phyloP scores from a whole-genome alignment of 2,329 filamentous ascomycete species.

The Sporothrix protearum region DNA sequence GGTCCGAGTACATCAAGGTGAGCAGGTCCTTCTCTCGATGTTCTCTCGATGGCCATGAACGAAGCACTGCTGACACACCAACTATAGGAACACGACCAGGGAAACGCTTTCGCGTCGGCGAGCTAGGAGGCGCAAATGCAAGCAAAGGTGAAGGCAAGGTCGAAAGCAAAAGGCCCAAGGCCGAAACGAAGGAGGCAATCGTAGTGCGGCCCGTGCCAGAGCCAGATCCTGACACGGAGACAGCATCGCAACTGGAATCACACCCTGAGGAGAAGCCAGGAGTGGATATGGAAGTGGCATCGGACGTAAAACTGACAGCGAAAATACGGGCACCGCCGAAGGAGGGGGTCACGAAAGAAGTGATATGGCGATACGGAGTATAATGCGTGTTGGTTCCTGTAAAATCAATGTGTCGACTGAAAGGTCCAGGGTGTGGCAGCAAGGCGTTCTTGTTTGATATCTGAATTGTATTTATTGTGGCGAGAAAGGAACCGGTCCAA shows the following conservation, averaged over 20 bases:
- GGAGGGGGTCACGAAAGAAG: not conserved
- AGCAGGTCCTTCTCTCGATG: constrained; percentile 29
- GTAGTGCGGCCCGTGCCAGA: not conserved
- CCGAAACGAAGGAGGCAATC: not conserved
- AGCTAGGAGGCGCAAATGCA: not conserved
- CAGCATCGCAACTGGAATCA: not conserved
- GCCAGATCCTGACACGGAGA: not conserved
- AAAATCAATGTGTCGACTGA: not conserved
- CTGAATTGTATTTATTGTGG: not conserved
- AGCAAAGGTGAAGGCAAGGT: not conserved
- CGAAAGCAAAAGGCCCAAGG: not conserved
- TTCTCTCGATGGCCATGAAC: no score
- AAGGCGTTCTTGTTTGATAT: constrained; percentile 10
- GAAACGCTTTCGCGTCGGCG: constrained; percentile 47
- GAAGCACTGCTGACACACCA: constrained; percentile 2
- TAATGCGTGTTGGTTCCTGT: not conserved
- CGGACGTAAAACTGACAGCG: not conserved
- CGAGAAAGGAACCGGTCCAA: constrained; percentile 1
- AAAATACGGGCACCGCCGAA: not conserved
- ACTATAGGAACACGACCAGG: constrained; percentile 61
- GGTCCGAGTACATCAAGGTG: constrained; percentile 87
- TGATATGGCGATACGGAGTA: not conserved
- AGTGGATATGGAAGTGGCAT: not conserved
- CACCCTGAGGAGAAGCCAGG: not conserved
- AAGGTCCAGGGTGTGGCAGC: not conserved